Percentiles rank a stretch among this genome's conserved stretches.
These are phyloP conservation scores for Zygosaccharomyces pseudobailii DNA, from an alignment of 1,139 yeast genomes.

Conservation along the genomic window DNA sequence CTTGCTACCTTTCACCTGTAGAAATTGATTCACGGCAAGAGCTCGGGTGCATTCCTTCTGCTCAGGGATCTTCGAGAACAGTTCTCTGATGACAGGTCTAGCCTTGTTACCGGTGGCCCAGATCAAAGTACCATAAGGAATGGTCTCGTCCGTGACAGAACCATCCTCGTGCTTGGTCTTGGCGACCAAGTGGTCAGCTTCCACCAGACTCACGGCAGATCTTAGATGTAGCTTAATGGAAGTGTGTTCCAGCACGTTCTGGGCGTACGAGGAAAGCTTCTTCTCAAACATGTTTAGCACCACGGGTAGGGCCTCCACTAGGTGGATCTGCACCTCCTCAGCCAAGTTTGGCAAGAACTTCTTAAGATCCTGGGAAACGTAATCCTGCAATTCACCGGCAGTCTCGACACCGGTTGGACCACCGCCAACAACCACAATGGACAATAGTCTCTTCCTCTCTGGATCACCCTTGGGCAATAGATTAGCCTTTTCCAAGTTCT, in stretches of 20 bases:
- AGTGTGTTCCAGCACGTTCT: slow-evolving; percentile 69
- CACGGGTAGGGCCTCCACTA: slow-evolving; percentile 87
- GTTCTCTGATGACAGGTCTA: slow-evolving; percentile 66
- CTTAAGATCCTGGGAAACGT: slow-evolving; percentile 82
- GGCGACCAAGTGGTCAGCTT: slow-evolving; percentile 63
- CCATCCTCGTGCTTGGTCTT: slow-evolving; percentile 65
- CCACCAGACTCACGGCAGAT: slow-evolving; percentile 86
- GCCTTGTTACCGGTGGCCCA: slow-evolving; percentile 99
- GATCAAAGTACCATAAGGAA: slow-evolving; percentile 90
- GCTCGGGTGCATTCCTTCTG: slow-evolving; percentile 89
- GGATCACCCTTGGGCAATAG: slow-evolving; percentile 69
- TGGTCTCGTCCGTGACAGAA: slow-evolving; percentile 46
- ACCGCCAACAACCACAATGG: slow-evolving; percentile 83
- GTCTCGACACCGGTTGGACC: slow-evolving; percentile 92
- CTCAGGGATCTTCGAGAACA: slow-evolving; percentile 72
- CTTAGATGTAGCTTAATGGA: slow-evolving; percentile 73
- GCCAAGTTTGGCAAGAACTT: slow-evolving; percentile 87
- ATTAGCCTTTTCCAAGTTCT: slow-evolving; percentile 69
- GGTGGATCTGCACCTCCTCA: slow-evolving; percentile 73
- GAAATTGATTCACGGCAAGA: slow-evolving; percentile 70
- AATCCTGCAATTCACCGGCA: slow-evolving; percentile 89
- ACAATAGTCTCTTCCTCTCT: slow-evolving; percentile 68
- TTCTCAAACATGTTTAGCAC: slow-evolving; percentile 84
- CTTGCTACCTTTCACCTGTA: slow-evolving; percentile 83
- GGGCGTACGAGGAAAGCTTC: slow-evolving; percentile 82